These are phyloP conservation scores for Metarhizium humberi DNA, from an alignment of 2,329 filamentous ascomycete genomes.

Conservation along the genomic window DNA sequence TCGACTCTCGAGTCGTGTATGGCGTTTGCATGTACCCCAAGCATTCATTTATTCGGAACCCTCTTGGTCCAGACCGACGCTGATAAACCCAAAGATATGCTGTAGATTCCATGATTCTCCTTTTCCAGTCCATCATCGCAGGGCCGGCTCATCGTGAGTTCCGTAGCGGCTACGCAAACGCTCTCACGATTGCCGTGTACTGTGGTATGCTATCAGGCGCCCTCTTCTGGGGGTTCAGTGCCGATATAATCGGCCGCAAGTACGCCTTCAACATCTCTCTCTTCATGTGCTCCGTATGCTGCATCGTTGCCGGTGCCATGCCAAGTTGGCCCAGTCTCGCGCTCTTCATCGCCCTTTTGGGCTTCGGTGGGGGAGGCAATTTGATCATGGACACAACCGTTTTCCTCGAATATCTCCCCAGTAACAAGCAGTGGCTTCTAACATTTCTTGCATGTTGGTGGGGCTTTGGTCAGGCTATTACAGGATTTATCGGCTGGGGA, in stretches of 20 bases:
- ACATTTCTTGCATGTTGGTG: slow-evolving; percentile 38
- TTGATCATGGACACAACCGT: slow-evolving; percentile 42
- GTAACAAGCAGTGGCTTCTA: slow-evolving; percentile 37
- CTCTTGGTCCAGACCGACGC: neutral
- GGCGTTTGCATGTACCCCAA: neutral
- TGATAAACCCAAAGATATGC: slow-evolving; percentile 26
- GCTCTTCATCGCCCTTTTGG: slow-evolving; percentile 51
- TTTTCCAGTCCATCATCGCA: slow-evolving; percentile 55
- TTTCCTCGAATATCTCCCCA: slow-evolving; percentile 41
- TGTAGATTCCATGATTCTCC: slow-evolving; percentile 36
- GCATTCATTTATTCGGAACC: neutral
- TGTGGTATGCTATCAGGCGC: slow-evolving; percentile 46
- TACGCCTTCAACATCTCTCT: slow-evolving; percentile 61
- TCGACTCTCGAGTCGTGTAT: neutral
- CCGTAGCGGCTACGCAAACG: slow-evolving; percentile 42
- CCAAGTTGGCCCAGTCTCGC: slow-evolving; percentile 59
- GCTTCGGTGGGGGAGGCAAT: slow-evolving; percentile 50
- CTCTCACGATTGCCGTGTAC: slow-evolving; percentile 53
- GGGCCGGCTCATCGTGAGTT: slow-evolving; percentile 51
- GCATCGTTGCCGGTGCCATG: slow-evolving; percentile 54
- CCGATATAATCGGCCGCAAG: slow-evolving; percentile 58
- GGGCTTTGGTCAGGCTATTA: slow-evolving; percentile 41
- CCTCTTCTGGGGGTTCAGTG: slow-evolving; percentile 59
- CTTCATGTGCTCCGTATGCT: slow-evolving; percentile 47
- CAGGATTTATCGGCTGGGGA: slow-evolving; percentile 34